Percentiles rank a stretch among this genome's conserved stretches.
Conservation (phyloP, 2,329 filamentous ascomycete genomes). For the Onygenales sp. region DNA sequence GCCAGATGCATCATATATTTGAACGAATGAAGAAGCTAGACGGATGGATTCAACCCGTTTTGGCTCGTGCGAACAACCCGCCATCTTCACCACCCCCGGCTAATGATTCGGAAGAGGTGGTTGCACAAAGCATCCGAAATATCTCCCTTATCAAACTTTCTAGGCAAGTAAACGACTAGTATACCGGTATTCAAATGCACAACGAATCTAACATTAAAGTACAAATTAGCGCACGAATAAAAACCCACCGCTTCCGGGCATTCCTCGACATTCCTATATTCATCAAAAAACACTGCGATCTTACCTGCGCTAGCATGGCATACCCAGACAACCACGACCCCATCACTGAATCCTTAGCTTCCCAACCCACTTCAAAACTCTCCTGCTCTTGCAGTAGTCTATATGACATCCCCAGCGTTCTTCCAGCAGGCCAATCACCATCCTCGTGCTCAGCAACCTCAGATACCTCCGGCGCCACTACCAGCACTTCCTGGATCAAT, state of each 20-base stretch:
- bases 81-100: slow-evolving; percentile 17
- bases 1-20: slow-evolving; percentile 28
- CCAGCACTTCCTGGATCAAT: slow-evolving; percentile 16
- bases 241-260: slow-evolving; percentile 37
- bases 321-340: slow-evolving; percentile 3
- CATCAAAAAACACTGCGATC: slow-evolving; percentile 36
- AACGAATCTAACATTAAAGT: neutral
- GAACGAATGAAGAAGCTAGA: slow-evolving; percentile 35
- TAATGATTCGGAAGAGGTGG: slow-evolving; percentile 24
- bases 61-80: slow-evolving; percentile 23
- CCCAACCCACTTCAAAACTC: slow-evolving; percentile 18
- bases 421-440: slow-evolving; percentile 23
- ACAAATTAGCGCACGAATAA: slow-evolving; percentile 32
- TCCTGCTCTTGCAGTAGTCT: slow-evolving; percentile 25
- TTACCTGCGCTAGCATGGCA: slow-evolving; percentile 15
- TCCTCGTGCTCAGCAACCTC: slow-evolving; percentile 22
- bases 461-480: slow-evolving; percentile 4
- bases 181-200: neutral
- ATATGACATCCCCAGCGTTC: slow-evolving; percentile 19
- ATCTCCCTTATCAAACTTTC: slow-evolving; percentile 37
- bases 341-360: neutral
- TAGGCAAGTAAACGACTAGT: slow-evolving; percentile 21
- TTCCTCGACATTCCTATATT: slow-evolving; percentile 39
- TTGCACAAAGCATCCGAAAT: slow-evolving; percentile 29
- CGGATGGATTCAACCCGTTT: slow-evolving; percentile 27